Evolutionary conservation across 805 yeast genomes (phyloP).

Genomic region (Kluyveromyces wickerhamii): DNA sequence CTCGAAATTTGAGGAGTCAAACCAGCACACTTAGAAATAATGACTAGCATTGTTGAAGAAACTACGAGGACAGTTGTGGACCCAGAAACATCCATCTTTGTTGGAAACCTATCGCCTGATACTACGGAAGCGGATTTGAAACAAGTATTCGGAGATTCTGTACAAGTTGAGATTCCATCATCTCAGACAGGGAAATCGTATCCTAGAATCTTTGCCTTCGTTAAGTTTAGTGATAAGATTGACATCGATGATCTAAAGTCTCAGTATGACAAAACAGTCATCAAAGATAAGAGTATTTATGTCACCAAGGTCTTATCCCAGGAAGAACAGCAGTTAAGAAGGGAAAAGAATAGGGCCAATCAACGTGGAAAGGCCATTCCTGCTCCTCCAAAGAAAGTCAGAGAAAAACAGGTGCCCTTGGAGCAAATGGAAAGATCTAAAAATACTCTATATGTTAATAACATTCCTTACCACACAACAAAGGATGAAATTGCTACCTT

Average conservation of each 20-base stretch:
- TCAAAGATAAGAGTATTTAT: slow-evolving; percentile 28
- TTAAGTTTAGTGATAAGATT: slow-evolving; percentile 25
- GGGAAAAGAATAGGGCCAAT: slow-evolving; percentile 12
- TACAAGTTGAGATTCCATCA: slow-evolving; percentile 26
- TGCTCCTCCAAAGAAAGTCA: slow-evolving; percentile 22
- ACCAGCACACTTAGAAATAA: no score
- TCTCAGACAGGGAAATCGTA: slow-evolving; percentile 18
- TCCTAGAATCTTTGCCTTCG: slow-evolving; percentile 27
- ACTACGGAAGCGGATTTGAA: slow-evolving; percentile 24
- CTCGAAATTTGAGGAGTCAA: no score
- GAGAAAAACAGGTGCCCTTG: slow-evolving; percentile 29
- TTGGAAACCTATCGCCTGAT: slow-evolving; percentile 27
- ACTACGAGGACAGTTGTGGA: slow-evolving; percentile 15
- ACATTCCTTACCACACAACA: slow-evolving; percentile 52
- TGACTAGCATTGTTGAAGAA: not conserved
- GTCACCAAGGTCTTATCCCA: slow-evolving; percentile 24
- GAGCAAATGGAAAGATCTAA: slow-evolving; percentile 34
- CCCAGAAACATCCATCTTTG: slow-evolving; percentile 29
- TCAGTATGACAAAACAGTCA: slow-evolving; percentile 23
- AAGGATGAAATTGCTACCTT: slow-evolving; percentile 47
- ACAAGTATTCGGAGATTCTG: slow-evolving; percentile 19
- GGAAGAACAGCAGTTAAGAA: slow-evolving; percentile 17
- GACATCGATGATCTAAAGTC: slow-evolving; percentile 25
- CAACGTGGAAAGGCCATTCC: slow-evolving; percentile 17
- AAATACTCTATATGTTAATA: slow-evolving; percentile 55